These are phyloP conservation scores for Lantana camara DNA, from an alignment of 257 asterid species.

Conservation along the genomic window DNA sequence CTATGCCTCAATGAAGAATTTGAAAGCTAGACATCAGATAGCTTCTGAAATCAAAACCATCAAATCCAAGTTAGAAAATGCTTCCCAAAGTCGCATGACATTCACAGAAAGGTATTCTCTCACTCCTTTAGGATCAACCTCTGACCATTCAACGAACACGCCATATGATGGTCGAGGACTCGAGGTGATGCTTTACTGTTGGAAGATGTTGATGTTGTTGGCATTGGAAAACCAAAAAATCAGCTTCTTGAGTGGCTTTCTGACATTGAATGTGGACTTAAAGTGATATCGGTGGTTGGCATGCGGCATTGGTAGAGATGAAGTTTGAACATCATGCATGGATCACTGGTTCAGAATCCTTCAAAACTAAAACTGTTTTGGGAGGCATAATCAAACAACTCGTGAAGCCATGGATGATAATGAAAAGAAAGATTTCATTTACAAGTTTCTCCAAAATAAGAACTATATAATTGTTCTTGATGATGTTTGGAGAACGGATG, in stretches of 20 bases:
- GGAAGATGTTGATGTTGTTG: neutral
- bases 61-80: conserved; percentile 16
- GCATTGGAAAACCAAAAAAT: neutral
- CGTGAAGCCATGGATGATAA: neutral
- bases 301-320: neutral
- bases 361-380: conserved; percentile 9
- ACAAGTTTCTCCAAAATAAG: conserved; percentile 1
- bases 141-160: neutral
- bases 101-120: neutral
- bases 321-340: conserved; percentile 26
- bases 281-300: conserved; percentile 1
- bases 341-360: conserved; percentile 29
- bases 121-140: neutral
- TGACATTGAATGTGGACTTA: neutral
- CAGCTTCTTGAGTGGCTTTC: neutral
- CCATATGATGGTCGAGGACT: neutral
- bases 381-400: neutral
- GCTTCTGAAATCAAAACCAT: conserved; percentile 28
- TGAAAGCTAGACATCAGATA: conserved; percentile 22
- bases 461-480: conserved; percentile 34
- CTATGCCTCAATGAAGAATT: conserved; percentile 17
- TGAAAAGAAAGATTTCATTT: neutral
- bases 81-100: conserved; percentile 23
- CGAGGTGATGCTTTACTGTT: neutral
- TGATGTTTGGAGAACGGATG: neutral